phyloP scores from a whole-genome alignment of 805 yeast genomes.

The Teunomyces atbi region DNA sequence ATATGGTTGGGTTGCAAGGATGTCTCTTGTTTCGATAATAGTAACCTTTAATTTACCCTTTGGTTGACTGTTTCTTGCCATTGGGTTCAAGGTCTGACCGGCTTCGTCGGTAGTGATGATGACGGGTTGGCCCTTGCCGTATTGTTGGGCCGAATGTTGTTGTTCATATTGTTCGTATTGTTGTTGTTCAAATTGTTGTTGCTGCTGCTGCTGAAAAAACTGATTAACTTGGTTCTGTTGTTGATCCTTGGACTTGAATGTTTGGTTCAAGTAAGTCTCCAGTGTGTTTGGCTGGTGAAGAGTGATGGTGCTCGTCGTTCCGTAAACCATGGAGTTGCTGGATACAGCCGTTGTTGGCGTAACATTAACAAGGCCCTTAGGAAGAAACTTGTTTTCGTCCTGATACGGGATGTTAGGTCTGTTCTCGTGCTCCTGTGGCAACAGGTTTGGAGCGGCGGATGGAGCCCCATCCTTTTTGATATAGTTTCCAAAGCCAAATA shows the following conservation, averaged over 20 bases:
- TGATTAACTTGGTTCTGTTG: conserved; percentile 9
- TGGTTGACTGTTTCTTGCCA: conserved; percentile 43
- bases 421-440: not conserved
- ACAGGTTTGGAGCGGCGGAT: conserved; percentile 5
- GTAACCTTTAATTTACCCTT: conserved; percentile 81
- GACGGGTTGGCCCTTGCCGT: conserved; percentile 19
- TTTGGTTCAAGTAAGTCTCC: conserved; percentile 24
- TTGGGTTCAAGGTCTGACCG: conserved; percentile 30
- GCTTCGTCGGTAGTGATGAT: conserved; percentile 43
- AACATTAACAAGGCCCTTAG: conserved; percentile 35
- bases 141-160: conserved; percentile 8
- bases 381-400: conserved; percentile 25
- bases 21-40: conserved; percentile 75
- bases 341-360: conserved; percentile 71
- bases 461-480: conserved; percentile 24
- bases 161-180: conserved; percentile 4
- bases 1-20: conserved; percentile 70
- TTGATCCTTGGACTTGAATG: conserved; percentile 17
- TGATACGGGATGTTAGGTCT: conserved; percentile 1
- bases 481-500: conserved; percentile 40
- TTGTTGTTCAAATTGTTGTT: conserved; percentile 11
- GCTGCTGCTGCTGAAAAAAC: conserved; percentile 10
- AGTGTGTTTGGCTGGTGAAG: conserved; percentile 11
- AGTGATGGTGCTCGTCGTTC: conserved; percentile 48
- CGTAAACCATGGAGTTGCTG: conserved; percentile 62